Conservation (phyloP, 768 basidiomycete genomes). For the Mycena belliarum region DNA sequence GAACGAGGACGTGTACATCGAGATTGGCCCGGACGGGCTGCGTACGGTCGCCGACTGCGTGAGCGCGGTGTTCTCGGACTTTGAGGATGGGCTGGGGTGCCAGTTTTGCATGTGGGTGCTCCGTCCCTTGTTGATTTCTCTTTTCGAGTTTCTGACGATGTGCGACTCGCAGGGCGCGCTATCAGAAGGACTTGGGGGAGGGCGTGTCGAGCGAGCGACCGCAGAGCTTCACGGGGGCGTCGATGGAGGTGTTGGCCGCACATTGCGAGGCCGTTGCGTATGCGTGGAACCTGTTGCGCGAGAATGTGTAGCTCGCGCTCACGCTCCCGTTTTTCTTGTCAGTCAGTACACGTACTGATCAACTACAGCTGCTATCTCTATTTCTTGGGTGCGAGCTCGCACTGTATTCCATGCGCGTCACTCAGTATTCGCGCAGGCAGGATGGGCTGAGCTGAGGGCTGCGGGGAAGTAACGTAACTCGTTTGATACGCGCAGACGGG, state of each 20-base stretch:
- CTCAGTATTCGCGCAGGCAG: too few species aligned
- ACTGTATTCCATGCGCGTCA: too few species aligned
- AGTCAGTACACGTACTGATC: not conserved
- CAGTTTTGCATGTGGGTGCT: slow-evolving; percentile 52
- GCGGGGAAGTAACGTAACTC: too few species aligned
- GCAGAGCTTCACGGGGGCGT: slow-evolving; percentile 36
- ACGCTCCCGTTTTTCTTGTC: not conserved
- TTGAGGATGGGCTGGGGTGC: slow-evolving; percentile 33
- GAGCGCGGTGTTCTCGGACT: slow-evolving; percentile 41
- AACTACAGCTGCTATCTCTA: not conserved
- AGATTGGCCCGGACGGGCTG: slow-evolving; percentile 44
- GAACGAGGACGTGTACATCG: slow-evolving; percentile 34
- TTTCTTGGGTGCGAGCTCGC: too few species aligned
- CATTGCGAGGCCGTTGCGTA: slow-evolving; percentile 48
- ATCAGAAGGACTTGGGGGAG: slow-evolving; percentile 27
- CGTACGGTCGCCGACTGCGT: slow-evolving; percentile 43
- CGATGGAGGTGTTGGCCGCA: slow-evolving; percentile 43
- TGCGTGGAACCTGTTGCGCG: slow-evolving; percentile 49
- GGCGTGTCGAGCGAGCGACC: slow-evolving; percentile 28
- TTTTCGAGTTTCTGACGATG: not conserved
- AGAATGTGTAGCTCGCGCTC: not conserved
- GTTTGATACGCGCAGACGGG: too few species aligned
- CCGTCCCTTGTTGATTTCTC: slow-evolving; percentile 14
- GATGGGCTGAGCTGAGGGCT: too few species aligned
- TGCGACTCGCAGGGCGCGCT: slow-evolving; percentile 34